Conservation (phyloP, 164 flowering plant species). For the Chimonanthus salicifolius region DNA sequence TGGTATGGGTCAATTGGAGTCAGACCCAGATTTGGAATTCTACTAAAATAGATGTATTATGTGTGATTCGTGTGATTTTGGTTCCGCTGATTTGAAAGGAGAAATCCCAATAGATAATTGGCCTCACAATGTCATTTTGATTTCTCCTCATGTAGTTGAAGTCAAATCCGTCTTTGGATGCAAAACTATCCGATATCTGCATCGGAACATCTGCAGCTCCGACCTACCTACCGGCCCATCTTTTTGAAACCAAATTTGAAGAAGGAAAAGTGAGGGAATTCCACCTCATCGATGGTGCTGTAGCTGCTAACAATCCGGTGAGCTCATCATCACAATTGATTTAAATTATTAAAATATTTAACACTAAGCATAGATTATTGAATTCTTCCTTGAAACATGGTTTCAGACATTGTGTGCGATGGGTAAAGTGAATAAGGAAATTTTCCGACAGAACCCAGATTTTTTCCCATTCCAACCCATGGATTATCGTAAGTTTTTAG, state of each 20-base stretch:
- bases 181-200: constrained; percentile 30
- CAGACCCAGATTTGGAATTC: too few species aligned
- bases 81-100: too few species aligned
- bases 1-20: too few species aligned
- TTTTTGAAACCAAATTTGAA: constrained; percentile 14
- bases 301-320: constrained; percentile 36
- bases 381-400: too few species aligned
- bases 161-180: constrained; percentile 21
- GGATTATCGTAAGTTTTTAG: constrained; percentile 22
- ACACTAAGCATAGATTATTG: too few species aligned
- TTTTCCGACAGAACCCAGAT: constrained; percentile 16
- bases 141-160: constrained; percentile 20
- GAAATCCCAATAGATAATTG: too few species aligned
- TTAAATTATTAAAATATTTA: too few species aligned
- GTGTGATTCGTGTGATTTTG: too few species aligned
- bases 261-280: constrained; percentile 21
- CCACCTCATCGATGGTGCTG: constrained; percentile 32
- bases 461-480: constrained; percentile 17
- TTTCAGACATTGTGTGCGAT: constrained; percentile 26
- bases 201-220: constrained; percentile 39
- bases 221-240: constrained; percentile 35
- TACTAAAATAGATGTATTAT: too few species aligned
- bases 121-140: neutral
- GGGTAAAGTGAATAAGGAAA: constrained; percentile 23
- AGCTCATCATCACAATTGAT: neutral